A percentile compares a stretch with the other conserved stretches of the same genome.
phyloP scores from a whole-genome alignment of 176 grass and related monocot genomes.

The Cenchrus americanus region DNA sequence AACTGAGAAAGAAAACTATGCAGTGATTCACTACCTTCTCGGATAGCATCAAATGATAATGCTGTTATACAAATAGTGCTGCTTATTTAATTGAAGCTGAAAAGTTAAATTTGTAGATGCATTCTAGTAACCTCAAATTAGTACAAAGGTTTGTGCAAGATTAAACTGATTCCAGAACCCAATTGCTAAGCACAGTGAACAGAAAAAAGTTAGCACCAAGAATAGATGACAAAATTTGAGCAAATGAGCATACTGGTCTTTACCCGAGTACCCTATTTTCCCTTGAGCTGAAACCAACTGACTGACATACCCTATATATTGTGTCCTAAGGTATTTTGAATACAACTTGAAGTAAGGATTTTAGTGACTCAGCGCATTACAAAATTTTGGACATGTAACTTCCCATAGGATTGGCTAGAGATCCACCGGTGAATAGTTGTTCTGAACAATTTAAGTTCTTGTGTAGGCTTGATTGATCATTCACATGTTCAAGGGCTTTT shows the following conservation, averaged over 20 bases:
- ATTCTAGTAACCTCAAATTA: slow-evolving; percentile 31
- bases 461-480: slow-evolving; percentile 21
- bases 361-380: background rate
- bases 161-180: background rate
- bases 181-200: background rate
- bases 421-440: background rate
- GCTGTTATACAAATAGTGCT: background rate
- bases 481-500: slow-evolving; percentile 4
- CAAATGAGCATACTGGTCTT: background rate
- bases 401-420: background rate
- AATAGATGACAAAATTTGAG: slow-evolving; percentile 3
- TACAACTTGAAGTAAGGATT: slow-evolving; percentile 1
- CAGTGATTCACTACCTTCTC: background rate
- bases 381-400: background rate
- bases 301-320: background rate
- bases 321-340: background rate
- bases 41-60: background rate
- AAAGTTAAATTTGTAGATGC: background rate
- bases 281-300: slow-evolving; percentile 16
- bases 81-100: slow-evolving; percentile 11
- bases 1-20: slow-evolving; percentile 37
- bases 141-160: slow-evolving; percentile 1
- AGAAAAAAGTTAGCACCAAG: background rate
- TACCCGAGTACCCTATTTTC: slow-evolving; percentile 15
- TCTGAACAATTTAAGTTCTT: slow-evolving; percentile 19